These are phyloP conservation scores for Nothophytophthora sp. DNA, from an alignment of 352 stramenopile genomes.

Conservation along the genomic window DNA sequence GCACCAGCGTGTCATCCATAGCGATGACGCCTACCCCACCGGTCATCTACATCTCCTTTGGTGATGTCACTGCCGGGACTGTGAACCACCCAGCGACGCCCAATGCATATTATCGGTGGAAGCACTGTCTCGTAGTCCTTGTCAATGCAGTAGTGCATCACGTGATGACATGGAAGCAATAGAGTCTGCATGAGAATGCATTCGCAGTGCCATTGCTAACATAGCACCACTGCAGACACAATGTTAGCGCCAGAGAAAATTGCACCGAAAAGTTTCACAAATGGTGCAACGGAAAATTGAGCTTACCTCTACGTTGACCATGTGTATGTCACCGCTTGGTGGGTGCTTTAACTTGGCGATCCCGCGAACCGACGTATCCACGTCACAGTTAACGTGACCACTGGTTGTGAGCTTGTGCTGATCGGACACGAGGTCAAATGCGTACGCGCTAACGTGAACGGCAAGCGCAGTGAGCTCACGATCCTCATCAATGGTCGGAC, in stretches of 20 bases:
- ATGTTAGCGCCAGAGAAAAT: neutral
- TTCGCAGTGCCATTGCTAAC: too few species aligned
- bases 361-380: neutral
- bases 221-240: neutral
- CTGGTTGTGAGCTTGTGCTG: neutral
- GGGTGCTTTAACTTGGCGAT: neutral
- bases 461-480: neutral
- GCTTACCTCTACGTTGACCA: neutral
- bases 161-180: neutral
- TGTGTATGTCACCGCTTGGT: neutral
- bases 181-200: neutral
- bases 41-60: neutral
- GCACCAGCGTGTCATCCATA: neutral
- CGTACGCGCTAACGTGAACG: neutral
- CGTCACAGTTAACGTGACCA: neutral
- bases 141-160: neutral
- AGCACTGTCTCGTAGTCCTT: neutral
- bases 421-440: neutral
- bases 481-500: neutral
- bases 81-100: neutral
- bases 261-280: neutral
- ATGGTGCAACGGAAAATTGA: too few species aligned
- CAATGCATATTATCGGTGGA: neutral
- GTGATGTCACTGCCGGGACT: neutral
- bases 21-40: neutral